Percentiles rank a stretch among this genome's conserved stretches.
Evolutionary conservation across 2,329 filamentous ascomycete species (phyloP).

Genomic region (Calonectria leucothoes): DNA sequence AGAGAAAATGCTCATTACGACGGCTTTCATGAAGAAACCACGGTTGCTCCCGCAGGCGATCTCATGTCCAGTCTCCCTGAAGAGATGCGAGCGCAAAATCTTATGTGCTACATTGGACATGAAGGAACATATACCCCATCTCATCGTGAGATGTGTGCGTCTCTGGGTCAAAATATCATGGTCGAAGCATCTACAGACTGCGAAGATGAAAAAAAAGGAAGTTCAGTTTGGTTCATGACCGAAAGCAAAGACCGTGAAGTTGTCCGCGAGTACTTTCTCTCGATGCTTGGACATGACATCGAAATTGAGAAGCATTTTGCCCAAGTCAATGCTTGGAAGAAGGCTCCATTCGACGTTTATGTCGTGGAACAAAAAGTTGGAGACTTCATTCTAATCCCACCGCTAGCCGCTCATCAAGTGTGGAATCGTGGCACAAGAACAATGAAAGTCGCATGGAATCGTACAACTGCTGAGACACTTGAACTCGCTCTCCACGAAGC

Average conservation of each 20-base stretch:
- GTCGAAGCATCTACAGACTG: constrained; percentile 84
- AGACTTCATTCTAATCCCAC: constrained; percentile 94
- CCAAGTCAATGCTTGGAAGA: constrained; percentile 94
- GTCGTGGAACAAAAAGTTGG: constrained; percentile 91
- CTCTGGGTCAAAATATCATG: constrained; percentile 97
- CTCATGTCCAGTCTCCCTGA: constrained; percentile 92
- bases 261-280: constrained; percentile 93
- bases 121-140: constrained; percentile 97
- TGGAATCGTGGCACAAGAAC: constrained; percentile 98
- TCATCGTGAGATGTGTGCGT: constrained; percentile 98
- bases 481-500: constrained; percentile 88
- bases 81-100: constrained; percentile 91
- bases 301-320: constrained; percentile 98
- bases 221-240: constrained; percentile 99
- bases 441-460: constrained; percentile 98
- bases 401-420: constrained; percentile 94
- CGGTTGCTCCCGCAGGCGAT: constrained; percentile 82
- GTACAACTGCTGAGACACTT: constrained; percentile 91
- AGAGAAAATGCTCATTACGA: constrained; percentile 50
- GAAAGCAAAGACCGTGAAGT: constrained; percentile 91
- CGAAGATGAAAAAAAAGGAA: constrained; percentile 83
- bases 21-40: constrained; percentile 61
- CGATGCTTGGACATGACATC: constrained; percentile 93
- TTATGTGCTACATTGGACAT: constrained; percentile 98
- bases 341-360: constrained; percentile 92